Percentiles rank a stretch among this genome's conserved stretches.
Evolutionary conservation across 306 rosid species (phyloP).

Genomic region (Abrus pulchellus): DNA sequence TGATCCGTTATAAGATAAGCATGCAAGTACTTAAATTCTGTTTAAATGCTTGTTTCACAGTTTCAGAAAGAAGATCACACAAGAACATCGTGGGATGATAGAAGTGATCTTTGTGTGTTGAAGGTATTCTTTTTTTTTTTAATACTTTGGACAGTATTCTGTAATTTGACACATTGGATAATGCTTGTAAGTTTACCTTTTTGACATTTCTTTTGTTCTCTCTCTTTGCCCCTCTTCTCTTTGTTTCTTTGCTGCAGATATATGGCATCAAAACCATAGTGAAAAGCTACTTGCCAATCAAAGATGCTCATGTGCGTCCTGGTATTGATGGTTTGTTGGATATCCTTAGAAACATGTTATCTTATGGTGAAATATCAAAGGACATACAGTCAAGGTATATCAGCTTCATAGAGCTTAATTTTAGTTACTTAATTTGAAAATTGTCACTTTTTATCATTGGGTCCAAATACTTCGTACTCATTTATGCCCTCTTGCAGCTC

Average conservation of each 20-base stretch:
- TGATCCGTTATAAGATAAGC: constrained; percentile 45
- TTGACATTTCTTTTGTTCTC: constrained; percentile 18
- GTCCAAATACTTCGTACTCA: constrained; percentile 46
- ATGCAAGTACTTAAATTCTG: constrained; percentile 41
- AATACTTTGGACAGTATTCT: constrained; percentile 15
- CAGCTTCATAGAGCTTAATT: constrained; percentile 22
- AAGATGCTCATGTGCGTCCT: constrained; percentile 93
- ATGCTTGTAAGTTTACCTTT: constrained; percentile 36
- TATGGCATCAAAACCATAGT: constrained; percentile 93
- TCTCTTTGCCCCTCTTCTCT: constrained; percentile 4
- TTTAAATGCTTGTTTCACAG: constrained; percentile 47
- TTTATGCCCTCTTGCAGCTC: constrained; percentile 68
- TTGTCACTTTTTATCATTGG: not conserved
- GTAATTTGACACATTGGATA: constrained; percentile 24
- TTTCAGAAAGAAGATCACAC: constrained; percentile 75
- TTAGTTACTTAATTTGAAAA: constrained; percentile 13
- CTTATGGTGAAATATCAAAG: constrained; percentile 91
- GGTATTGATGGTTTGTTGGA: constrained; percentile 76
- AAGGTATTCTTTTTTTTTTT: constrained; percentile 62
- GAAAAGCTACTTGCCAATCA: constrained; percentile 93
- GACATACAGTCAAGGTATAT: constrained; percentile 85
- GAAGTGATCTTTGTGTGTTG: constrained; percentile 84
- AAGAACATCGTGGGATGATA: constrained; percentile 80
- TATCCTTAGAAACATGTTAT: constrained; percentile 78
- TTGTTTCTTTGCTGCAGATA: constrained; percentile 62